These are phyloP conservation scores for Casuarina cunninghamiana DNA, from an alignment of 306 rosid species.

Conservation along the genomic window DNA sequence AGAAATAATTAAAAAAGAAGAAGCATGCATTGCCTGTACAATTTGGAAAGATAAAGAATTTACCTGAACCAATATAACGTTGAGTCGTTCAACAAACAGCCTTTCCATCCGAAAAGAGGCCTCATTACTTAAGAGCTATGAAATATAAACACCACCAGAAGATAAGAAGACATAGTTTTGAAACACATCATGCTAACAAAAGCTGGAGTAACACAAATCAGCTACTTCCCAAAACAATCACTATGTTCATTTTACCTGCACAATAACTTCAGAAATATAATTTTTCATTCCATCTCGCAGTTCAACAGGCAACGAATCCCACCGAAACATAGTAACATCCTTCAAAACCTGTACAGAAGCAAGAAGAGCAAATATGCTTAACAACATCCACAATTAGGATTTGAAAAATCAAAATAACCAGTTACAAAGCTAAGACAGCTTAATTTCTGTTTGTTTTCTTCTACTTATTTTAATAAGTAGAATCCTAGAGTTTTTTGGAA, in stretches of 20 bases:
- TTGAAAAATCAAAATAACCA: neutral
- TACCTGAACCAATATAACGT: conserved; percentile 97
- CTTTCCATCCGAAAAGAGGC: conserved; percentile 90
- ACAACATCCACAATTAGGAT: conserved; percentile 1
- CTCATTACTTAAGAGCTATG: conserved; percentile 83
- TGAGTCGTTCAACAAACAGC: conserved; percentile 95
- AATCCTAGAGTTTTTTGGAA: too few species aligned
- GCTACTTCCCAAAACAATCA: conserved; percentile 4
- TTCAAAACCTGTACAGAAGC: conserved; percentile 66
- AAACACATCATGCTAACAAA: too few species aligned
- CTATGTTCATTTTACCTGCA: conserved; percentile 55
- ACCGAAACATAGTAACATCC: conserved; percentile 94
- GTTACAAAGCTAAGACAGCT: neutral
- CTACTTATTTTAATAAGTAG: too few species aligned
- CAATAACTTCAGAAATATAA: conserved; percentile 92
- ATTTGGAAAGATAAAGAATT: neutral
- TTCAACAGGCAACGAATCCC: conserved; percentile 97
- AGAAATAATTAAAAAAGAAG: neutral
- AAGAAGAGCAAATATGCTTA: neutral
- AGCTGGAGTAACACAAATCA: neutral
- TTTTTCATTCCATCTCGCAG: conserved; percentile 99
- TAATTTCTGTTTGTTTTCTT: too few species aligned
- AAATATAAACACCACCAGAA: conserved; percentile 26
- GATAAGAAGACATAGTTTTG: conserved; percentile 16
- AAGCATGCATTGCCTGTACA: neutral